These are phyloP conservation scores for Neurospora cerealis DNA, from an alignment of 495 filamentous ascomycete genomes.

Conservation along the genomic window DNA sequence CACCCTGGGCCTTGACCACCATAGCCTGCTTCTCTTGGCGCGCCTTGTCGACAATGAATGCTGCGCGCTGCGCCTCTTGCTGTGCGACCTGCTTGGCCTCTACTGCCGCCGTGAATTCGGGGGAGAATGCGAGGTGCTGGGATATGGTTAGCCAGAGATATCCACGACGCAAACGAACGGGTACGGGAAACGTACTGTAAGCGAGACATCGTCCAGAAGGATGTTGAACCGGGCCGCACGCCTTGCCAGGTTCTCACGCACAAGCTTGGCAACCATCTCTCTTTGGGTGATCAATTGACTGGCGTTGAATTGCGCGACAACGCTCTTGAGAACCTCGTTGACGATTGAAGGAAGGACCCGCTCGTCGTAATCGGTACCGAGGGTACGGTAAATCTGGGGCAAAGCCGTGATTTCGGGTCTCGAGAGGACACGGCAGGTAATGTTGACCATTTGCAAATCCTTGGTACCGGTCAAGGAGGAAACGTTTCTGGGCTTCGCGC, in stretches of 20 bases:
- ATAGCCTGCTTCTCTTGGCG: slow-evolving; percentile 99
- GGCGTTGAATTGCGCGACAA: slow-evolving; percentile 98
- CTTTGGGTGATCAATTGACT: slow-evolving; percentile 96
- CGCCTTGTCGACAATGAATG: slow-evolving; percentile 97
- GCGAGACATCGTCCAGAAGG: slow-evolving; percentile 89
- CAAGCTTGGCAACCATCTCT: slow-evolving; percentile 87
- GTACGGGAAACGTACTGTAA: slow-evolving; percentile 58
- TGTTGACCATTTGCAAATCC: slow-evolving; percentile 99
- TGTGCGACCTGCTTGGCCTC: slow-evolving; percentile 99
- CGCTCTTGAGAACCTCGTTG: slow-evolving; percentile 97
- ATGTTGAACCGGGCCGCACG: slow-evolving; percentile 96
- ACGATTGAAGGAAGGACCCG: slow-evolving; percentile 94
- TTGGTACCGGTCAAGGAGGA: slow-evolving; percentile 97
- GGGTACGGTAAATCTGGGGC: slow-evolving; percentile 91
- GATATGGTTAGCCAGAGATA: slow-evolving; percentile 13
- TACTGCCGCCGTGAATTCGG: slow-evolving; percentile 96
- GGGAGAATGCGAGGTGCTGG: slow-evolving; percentile 96
- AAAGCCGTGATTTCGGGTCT: slow-evolving; percentile 78
- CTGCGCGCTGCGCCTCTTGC: slow-evolving; percentile 94
- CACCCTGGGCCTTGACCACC: slow-evolving; percentile 97
- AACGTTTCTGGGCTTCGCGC: slow-evolving; percentile 92
- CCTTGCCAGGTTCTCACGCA: slow-evolving; percentile 83
- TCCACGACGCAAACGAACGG: background rate
- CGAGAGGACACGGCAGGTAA: slow-evolving; percentile 98
- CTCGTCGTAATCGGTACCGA: slow-evolving; percentile 95